Evolutionary conservation across 2,329 filamentous ascomycete genomes (phyloP), one percentile per base, ranked within the genome.

Genomic region (Alternaria gansuensis): DNA sequence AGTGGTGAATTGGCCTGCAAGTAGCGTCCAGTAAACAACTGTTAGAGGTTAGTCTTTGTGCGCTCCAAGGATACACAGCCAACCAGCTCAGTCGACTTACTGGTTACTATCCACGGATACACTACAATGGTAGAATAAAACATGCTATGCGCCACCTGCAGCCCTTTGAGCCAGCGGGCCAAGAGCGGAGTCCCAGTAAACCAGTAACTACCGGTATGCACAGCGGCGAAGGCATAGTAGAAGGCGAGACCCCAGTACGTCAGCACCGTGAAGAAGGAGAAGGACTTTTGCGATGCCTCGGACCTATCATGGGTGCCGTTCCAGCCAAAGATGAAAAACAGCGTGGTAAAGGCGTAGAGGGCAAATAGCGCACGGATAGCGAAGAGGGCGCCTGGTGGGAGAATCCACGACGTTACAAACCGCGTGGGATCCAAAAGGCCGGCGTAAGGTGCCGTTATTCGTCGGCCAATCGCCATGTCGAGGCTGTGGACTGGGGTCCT

Each of bases 191-290:
- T 71, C 7, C 78, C 78, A 2, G 72, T 75, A 10, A 75, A 55
- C 71, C 75, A 78, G 79, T 94, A 95, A 46, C 82, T 83, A 51
- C 86, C 79, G 5, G 90, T 92, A 80, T 96, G 91, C 17, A 86
- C 62, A 17, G 89, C 82, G 1, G 89, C 83, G 70, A 88, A 80
- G 56, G 88, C 82, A 74, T 89, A 89, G 82, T 96, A 96, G 79
- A 93, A 94, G 24, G 85, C 88, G 34, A 94, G 79, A 2, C 91
- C 91, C 90, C 90, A 95, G 82, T 89, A 95, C 9, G 90, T 91
- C 58, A 95, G 81, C 70, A 88, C 82, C 28, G 92, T 96, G 81
- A 96, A 96, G 82, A 87, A 96, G 69, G 88, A 91, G 81, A 96
- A 95, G 44, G 83, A 84, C 44, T 81, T 77, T 51, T 81, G 79